Conservation (phyloP, 2,329 filamentous ascomycete species). For the Stachybotrys elegans region DNA sequence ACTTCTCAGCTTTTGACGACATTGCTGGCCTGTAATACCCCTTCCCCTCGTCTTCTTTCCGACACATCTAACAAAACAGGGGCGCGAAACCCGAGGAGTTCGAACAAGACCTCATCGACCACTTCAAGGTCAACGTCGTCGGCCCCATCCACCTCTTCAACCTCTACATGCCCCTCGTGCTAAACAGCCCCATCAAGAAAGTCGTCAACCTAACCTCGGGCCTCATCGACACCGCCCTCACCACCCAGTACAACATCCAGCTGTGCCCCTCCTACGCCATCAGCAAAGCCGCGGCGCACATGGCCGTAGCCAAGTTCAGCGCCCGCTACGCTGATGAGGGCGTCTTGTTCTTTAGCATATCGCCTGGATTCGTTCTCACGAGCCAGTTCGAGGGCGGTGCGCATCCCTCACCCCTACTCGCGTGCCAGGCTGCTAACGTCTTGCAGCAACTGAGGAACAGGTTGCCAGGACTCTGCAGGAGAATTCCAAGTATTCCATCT, state of each 20-base stretch:
- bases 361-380: slow-evolving; percentile 43
- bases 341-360: slow-evolving; percentile 46
- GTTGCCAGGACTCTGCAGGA: no score
- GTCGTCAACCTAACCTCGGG: slow-evolving; percentile 43
- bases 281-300: slow-evolving; percentile 47
- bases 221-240: slow-evolving; percentile 37
- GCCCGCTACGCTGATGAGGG: slow-evolving; percentile 41
- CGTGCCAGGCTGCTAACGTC: no score
- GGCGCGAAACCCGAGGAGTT: background rate
- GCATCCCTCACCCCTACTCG: no score
- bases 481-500: no score
- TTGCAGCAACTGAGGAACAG: no score
- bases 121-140: slow-evolving; percentile 42
- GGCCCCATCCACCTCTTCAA: slow-evolving; percentile 46
- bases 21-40: slow-evolving; percentile 18
- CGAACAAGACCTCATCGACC: background rate
- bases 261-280: slow-evolving; percentile 33
- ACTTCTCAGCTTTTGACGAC: slow-evolving; percentile 14
- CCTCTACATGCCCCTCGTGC: slow-evolving; percentile 45
- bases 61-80: background rate
- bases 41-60: background rate
- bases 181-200: slow-evolving; percentile 45
- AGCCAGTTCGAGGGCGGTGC: slow-evolving; percentile 26
- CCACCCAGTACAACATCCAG: slow-evolving; percentile 28
- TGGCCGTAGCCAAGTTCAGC: slow-evolving; percentile 45